Conservation (phyloP, 1,139 yeast genomes). For the Yamadazyma diddensiae region DNA sequence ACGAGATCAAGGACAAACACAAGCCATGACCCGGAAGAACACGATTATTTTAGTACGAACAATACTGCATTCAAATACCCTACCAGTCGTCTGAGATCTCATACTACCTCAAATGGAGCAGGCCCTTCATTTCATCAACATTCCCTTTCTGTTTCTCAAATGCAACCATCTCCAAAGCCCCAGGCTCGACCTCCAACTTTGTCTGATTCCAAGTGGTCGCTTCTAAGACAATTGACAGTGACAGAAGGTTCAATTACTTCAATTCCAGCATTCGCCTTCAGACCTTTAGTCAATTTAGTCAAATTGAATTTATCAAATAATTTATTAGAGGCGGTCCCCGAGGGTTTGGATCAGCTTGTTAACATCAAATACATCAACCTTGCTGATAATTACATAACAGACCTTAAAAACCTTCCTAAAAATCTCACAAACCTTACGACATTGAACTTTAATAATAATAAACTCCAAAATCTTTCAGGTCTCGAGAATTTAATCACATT, state of each 20-base stretch:
- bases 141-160: neutral
- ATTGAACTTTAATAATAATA: slow-evolving; percentile 55
- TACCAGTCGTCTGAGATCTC: slow-evolving; percentile 25
- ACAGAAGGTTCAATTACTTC: slow-evolving; percentile 51
- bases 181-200: slow-evolving; percentile 10
- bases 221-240: slow-evolving; percentile 55
- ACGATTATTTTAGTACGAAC: slow-evolving; percentile 6
- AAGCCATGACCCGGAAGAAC: slow-evolving; percentile 10
- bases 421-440: slow-evolving; percentile 44
- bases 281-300: slow-evolving; percentile 48
- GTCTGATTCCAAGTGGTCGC: slow-evolving; percentile 48
- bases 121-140: slow-evolving; percentile 18
- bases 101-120: slow-evolving; percentile 17
- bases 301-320: slow-evolving; percentile 60
- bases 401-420: slow-evolving; percentile 37
- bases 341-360: slow-evolving; percentile 47
- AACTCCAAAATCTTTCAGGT: slow-evolving; percentile 43
- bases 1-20: slow-evolving; percentile 13
- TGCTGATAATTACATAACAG: slow-evolving; percentile 50
- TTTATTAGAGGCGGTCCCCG: slow-evolving; percentile 48
- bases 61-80: slow-evolving; percentile 23
- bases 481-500: slow-evolving; percentile 44
- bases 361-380: slow-evolving; percentile 55
- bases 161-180: neutral
- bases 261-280: slow-evolving; percentile 45